Percentiles rank a stretch among this genome's conserved stretches.
Conservation (phyloP, 2,329 filamentous ascomycete species). For the Aspergillus amoenus region DNA sequence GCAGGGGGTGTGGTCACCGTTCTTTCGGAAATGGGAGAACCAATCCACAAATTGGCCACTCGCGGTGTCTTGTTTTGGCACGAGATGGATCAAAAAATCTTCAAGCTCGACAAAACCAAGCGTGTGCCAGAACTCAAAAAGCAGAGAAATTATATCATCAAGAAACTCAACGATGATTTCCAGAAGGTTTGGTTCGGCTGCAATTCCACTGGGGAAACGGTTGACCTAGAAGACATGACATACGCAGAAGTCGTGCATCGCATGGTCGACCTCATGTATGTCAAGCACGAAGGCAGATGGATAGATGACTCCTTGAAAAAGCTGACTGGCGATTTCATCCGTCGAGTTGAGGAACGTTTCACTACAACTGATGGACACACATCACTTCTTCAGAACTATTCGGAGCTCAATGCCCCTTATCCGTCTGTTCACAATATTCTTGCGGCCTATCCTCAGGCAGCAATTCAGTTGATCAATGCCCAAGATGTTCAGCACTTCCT, state of each 20-base stretch:
- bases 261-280: slow-evolving; percentile 86
- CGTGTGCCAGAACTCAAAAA: slow-evolving; percentile 84
- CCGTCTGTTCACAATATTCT: slow-evolving; percentile 75
- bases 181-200: slow-evolving; percentile 96
- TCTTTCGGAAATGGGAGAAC: slow-evolving; percentile 98
- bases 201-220: slow-evolving; percentile 75
- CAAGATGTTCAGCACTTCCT: slow-evolving; percentile 98
- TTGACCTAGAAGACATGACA: slow-evolving; percentile 94
- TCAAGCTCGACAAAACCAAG: slow-evolving; percentile 93
- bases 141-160: slow-evolving; percentile 86
- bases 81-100: slow-evolving; percentile 99
- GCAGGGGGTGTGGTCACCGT: slow-evolving; percentile 95
- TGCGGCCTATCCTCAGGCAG: slow-evolving; percentile 78
- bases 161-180: slow-evolving; percentile 93
- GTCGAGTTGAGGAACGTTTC: slow-evolving; percentile 95
- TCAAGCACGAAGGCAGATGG: slow-evolving; percentile 88
- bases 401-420: slow-evolving; percentile 82
- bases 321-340: slow-evolving; percentile 92
- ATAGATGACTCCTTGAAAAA: slow-evolving; percentile 81
- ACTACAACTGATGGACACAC: slow-evolving; percentile 68
- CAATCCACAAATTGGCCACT: slow-evolving; percentile 97
- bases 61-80: slow-evolving; percentile 96
- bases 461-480: slow-evolving; percentile 91
- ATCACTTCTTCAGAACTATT: slow-evolving; percentile 85
- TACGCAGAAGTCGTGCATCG: slow-evolving; percentile 84